These are phyloP conservation scores for Eutrema salsugineum DNA, from an alignment of 441 rosid species.

Conservation along the genomic window DNA sequence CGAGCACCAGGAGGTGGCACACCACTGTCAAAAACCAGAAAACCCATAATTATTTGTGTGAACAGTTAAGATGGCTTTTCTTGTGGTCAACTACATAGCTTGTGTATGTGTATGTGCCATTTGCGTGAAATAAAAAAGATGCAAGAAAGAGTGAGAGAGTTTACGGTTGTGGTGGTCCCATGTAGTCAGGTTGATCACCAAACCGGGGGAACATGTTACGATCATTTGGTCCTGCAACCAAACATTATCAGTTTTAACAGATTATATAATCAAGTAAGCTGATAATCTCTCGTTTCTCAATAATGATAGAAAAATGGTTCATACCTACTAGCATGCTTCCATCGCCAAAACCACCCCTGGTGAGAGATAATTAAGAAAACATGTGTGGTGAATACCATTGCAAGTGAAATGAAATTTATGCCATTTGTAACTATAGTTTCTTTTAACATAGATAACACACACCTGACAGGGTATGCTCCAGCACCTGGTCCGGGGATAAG, in stretches of 20 bases:
- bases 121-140: not conserved
- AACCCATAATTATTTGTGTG: not conserved
- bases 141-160: not conserved
- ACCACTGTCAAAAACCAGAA: conserved; percentile 45
- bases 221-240: conserved; percentile 67
- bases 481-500: conserved; percentile 68
- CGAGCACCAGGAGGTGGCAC: conserved; percentile 91
- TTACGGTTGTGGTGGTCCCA: conserved; percentile 57
- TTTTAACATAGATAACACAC: not conserved
- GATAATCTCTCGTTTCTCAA: not conserved
- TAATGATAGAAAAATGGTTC: not conserved
- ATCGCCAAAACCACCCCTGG: conserved; percentile 54
- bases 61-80: not conserved
- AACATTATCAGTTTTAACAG: conserved; percentile 5
- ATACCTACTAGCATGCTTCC: conserved; percentile 83
- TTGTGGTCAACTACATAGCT: not conserved
- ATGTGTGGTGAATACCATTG: not conserved
- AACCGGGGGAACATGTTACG: conserved; percentile 58
- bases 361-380: not conserved
- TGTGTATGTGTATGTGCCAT: not conserved
- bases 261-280: not conserved
- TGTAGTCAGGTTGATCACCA: conserved; percentile 38
- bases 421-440: not conserved
- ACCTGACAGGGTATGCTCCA: conserved; percentile 79
- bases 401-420: not conserved